A percentile compares a stretch with the other conserved stretches of the same genome.
These are phyloP conservation scores for Trametes pubescens DNA, from an alignment of 1,284 basidiomycete genomes.

Conservation along the genomic window DNA sequence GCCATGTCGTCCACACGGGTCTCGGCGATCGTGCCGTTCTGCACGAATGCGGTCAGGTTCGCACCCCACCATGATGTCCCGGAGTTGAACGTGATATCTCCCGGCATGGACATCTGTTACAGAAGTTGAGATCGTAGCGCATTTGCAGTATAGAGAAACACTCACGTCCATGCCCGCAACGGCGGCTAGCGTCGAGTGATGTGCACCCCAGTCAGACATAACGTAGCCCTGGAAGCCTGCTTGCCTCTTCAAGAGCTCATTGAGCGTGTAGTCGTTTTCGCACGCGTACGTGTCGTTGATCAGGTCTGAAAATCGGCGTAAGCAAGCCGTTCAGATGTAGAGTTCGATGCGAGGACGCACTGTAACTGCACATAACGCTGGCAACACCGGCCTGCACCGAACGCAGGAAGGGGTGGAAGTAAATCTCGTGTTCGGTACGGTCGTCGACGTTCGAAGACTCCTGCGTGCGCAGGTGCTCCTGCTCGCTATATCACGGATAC, in stretches of 20 bases:
- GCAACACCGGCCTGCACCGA: slow-evolving; percentile 81
- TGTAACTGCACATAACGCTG: slow-evolving; percentile 82
- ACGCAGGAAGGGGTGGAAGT: slow-evolving; percentile 76
- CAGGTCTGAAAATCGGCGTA: slow-evolving; percentile 48
- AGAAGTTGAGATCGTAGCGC: neutral
- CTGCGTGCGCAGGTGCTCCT: slow-evolving; percentile 66
- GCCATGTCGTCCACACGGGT: slow-evolving; percentile 76
- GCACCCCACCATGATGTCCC: slow-evolving; percentile 64
- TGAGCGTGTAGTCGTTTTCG: slow-evolving; percentile 79
- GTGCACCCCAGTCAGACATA: slow-evolving; percentile 76
- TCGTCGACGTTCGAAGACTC: slow-evolving; percentile 78
- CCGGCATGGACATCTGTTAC: slow-evolving; percentile 73
- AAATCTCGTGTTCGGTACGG: slow-evolving; percentile 79
- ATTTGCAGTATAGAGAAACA: slow-evolving; percentile 5
- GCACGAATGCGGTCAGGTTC: slow-evolving; percentile 72
- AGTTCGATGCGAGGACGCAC: slow-evolving; percentile 38
- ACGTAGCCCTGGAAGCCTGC: slow-evolving; percentile 82
- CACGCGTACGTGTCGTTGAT: slow-evolving; percentile 85
- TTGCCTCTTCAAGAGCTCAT: slow-evolving; percentile 82
- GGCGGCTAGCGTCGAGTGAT: slow-evolving; percentile 62
- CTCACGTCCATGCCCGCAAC: slow-evolving; percentile 74
- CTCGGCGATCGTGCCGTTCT: slow-evolving; percentile 72
- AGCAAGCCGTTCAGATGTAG: neutral
- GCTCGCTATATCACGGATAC: slow-evolving; percentile 54
- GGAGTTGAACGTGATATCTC: slow-evolving; percentile 64